phyloP scores from a whole-genome alignment of 2,329 filamentous ascomycete genomes.

The Cladophialophora bantiana region DNA sequence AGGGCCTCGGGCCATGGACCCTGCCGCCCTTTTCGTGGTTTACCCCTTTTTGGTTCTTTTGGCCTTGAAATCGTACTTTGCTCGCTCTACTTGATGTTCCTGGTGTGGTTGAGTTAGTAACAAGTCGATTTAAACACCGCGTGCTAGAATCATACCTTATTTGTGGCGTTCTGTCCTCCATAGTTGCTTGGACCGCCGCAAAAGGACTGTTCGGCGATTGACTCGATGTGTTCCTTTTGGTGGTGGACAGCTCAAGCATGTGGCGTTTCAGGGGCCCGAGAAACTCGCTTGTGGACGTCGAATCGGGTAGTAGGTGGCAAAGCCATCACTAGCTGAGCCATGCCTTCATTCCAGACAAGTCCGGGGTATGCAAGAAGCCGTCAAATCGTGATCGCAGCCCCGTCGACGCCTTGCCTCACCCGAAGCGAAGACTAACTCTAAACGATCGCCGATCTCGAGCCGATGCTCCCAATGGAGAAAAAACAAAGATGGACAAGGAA shows the following conservation, averaged over 20 bases:
- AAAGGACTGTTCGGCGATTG: neutral
- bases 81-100: neutral
- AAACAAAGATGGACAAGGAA: neutral
- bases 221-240: neutral
- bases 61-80: neutral
- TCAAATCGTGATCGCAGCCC: conserved; percentile 3
- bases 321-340: neutral
- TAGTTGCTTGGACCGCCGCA: neutral
- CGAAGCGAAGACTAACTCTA: neutral
- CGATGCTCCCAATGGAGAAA: neutral
- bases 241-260: neutral
- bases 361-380: neutral
- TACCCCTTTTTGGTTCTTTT: too few species aligned
- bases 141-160: neutral
- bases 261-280: neutral
- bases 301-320: neutral
- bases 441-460: neutral
- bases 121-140: too few species aligned
- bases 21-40: too few species aligned
- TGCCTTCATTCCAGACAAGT: neutral
- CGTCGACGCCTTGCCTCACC: neutral
- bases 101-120: too few species aligned
- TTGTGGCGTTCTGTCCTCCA: neutral
- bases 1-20: too few species aligned
- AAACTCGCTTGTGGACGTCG: neutral